Evolutionary conservation across 148 eudicot genomes (phyloP).

Genomic region (Amaranthus hypochondriacus): DNA sequence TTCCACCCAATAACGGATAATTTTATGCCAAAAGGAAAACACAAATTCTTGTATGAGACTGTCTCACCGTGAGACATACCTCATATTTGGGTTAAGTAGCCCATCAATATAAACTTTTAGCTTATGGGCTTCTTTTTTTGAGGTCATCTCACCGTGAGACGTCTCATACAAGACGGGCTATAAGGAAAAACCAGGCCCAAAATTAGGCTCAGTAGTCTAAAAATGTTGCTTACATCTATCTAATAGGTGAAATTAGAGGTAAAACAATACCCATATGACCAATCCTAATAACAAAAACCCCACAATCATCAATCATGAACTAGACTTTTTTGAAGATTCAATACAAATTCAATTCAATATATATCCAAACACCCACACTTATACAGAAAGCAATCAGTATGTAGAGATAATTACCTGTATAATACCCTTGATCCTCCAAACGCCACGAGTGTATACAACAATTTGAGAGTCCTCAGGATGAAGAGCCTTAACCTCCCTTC

Average conservation of each 20-base stretch:
- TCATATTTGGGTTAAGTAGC: neutral
- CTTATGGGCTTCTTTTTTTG: too few species aligned
- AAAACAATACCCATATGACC: neutral
- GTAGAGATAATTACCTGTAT: constrained; percentile 40
- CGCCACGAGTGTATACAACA: constrained; percentile 44
- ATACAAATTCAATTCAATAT: constrained; percentile 2
- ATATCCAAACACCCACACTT: neutral
- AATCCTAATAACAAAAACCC: neutral
- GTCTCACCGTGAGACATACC: too few species aligned
- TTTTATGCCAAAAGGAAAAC: neutral
- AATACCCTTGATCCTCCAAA: constrained; percentile 70
- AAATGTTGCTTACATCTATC: neutral
- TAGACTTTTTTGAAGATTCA: neutral
- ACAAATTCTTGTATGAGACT: neutral
- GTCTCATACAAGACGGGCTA: too few species aligned
- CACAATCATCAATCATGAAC: neutral
- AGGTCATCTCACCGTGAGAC: too few species aligned
- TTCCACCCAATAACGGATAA: constrained; percentile 7
- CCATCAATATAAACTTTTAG: too few species aligned
- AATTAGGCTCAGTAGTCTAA: neutral
- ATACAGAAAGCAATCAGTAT: neutral
- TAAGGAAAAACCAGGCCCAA: neutral
- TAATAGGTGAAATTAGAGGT: neutral
- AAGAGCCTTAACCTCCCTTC: constrained; percentile 53
- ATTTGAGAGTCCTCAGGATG: constrained; percentile 57